phyloP scores from a whole-genome alignment of 768 basidiomycete species.

The Lyophyllum decastes region DNA sequence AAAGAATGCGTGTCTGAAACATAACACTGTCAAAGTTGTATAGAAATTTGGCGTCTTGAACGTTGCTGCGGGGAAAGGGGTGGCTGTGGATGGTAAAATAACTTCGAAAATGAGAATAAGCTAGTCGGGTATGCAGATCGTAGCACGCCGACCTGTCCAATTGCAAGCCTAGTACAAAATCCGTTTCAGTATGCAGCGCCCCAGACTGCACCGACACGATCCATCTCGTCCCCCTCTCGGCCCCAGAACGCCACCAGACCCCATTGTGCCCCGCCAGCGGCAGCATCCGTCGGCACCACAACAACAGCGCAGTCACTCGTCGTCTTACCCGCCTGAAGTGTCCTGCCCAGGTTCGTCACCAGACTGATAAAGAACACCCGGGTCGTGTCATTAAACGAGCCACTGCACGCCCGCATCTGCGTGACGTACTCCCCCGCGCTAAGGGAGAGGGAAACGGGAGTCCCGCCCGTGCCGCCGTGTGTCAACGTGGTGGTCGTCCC shows the following conservation, averaged over 20 bases:
- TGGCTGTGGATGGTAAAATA: no score
- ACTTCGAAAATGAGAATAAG: no score
- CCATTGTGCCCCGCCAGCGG: constrained; percentile 25
- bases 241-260: constrained; percentile 35
- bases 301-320: constrained; percentile 28
- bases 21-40: no score
- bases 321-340: constrained; percentile 26
- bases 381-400: constrained; percentile 23
- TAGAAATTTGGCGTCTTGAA: no score
- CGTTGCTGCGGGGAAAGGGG: no score
- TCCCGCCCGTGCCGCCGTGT: constrained; percentile 37
- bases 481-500: constrained; percentile 19
- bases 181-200: constrained; percentile 28
- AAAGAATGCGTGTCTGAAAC: no score
- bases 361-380: constrained; percentile 33
- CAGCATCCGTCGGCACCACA: constrained; percentile 29
- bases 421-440: constrained; percentile 24
- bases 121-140: no score
- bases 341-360: constrained; percentile 30
- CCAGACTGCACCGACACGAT: constrained; percentile 32
- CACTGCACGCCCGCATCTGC: constrained; percentile 27
- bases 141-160: no score
- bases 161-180: no score
- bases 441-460: constrained; percentile 26
- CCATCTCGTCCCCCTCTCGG: constrained; percentile 29